These are phyloP conservation scores for Olyra latifolia DNA, from an alignment of 176 grass and related monocot species.

Conservation along the genomic window DNA sequence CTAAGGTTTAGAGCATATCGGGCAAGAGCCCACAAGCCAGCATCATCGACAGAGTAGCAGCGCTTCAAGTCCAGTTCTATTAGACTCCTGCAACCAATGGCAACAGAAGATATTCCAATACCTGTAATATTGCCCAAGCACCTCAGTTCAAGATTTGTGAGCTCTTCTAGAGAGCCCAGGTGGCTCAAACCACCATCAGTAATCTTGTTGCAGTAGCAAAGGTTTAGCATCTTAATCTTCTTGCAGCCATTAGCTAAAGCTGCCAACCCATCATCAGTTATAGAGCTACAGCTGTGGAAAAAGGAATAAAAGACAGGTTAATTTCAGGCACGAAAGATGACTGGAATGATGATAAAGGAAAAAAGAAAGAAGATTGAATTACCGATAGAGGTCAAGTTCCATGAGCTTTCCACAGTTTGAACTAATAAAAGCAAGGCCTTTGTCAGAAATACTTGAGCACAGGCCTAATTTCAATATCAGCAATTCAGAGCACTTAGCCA, in stretches of 20 bases:
- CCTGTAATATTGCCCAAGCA: slow-evolving; percentile 67
- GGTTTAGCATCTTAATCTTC: slow-evolving; percentile 74
- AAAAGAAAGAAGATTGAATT: slow-evolving; percentile 21
- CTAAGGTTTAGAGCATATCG: slow-evolving; percentile 70
- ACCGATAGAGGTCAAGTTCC: slow-evolving; percentile 95
- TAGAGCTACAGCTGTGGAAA: slow-evolving; percentile 55
- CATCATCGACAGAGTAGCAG: slow-evolving; percentile 68
- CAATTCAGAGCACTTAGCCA: slow-evolving; percentile 84
- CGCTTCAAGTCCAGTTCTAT: slow-evolving; percentile 71
- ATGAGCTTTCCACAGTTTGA: slow-evolving; percentile 63
- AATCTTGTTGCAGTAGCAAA: slow-evolving; percentile 92
- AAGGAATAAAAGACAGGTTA: slow-evolving; percentile 1
- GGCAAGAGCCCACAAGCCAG: slow-evolving; percentile 62
- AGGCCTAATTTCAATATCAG: slow-evolving; percentile 80
- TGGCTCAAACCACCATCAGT: slow-evolving; percentile 74
- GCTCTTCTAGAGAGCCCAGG: slow-evolving; percentile 68
- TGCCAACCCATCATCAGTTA: slow-evolving; percentile 84
- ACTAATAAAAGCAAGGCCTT: slow-evolving; percentile 76
- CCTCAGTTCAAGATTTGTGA: slow-evolving; percentile 83
- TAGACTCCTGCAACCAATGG: slow-evolving; percentile 65
- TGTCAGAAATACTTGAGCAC: slow-evolving; percentile 65
- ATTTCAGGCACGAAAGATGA: not conserved
- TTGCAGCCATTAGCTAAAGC: slow-evolving; percentile 76
- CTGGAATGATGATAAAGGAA: slow-evolving; percentile 1
- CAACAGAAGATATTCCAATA: slow-evolving; percentile 64